Conservation (phyloP, 148 eudicot species). For the Persicaria maculosa region DNA sequence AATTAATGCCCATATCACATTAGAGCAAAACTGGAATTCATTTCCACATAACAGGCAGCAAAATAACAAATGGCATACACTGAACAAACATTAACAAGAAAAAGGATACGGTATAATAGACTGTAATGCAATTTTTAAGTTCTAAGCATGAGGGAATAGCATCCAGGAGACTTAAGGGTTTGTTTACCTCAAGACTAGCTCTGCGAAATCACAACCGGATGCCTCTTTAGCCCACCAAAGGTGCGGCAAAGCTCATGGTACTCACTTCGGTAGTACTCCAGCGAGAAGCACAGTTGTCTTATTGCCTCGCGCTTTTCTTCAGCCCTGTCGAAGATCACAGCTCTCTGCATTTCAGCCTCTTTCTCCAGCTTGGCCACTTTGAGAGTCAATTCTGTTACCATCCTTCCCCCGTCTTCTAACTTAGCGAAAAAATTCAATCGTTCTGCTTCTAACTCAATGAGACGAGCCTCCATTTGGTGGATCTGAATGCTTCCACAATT, state of each 20-base stretch:
- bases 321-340: constrained; percentile 38
- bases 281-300: constrained; percentile 74
- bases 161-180: background rate
- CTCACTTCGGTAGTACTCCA: constrained; percentile 68
- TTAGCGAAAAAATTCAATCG: constrained; percentile 19
- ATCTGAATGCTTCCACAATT: constrained; percentile 25
- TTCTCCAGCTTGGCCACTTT: constrained; percentile 51
- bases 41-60: background rate
- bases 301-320: constrained; percentile 90
- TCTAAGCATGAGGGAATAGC: background rate
- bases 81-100: background rate
- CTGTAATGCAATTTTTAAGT: background rate
- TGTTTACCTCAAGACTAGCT: background rate
- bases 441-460: constrained; percentile 25
- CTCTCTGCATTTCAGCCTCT: constrained; percentile 44
- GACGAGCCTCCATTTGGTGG: constrained; percentile 27
- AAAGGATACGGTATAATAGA: background rate
- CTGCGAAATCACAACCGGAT: constrained; percentile 27
- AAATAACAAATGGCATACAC: background rate
- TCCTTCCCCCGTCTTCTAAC: constrained; percentile 28
- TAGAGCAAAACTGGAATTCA: background rate
- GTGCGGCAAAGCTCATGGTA: constrained; percentile 60
- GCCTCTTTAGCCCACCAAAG: constrained; percentile 33
- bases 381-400: constrained; percentile 28
- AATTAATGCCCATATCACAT: too few species aligned